Evolutionary conservation across 1,284 basidiomycete species (phyloP).

Genomic region (Hymenochaete sp.): DNA sequence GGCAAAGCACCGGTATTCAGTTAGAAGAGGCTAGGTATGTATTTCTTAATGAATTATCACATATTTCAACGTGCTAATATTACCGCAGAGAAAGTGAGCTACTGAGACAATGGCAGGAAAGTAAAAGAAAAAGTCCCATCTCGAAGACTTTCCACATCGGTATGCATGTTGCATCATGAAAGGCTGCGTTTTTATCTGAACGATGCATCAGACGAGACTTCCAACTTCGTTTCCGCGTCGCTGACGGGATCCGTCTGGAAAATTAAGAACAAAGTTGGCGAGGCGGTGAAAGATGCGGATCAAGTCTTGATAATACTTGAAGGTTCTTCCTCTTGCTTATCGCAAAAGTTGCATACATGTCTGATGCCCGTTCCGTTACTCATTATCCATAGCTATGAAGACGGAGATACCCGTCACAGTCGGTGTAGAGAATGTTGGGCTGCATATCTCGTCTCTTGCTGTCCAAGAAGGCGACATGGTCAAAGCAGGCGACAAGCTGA

Average conservation of each 20-base stretch:
- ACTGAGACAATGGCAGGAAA: conserved; percentile 29
- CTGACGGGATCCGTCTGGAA: conserved; percentile 54
- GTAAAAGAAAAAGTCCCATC: conserved; percentile 5
- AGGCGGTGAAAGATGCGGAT: conserved; percentile 36
- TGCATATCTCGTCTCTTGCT: conserved; percentile 33
- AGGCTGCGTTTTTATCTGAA: neutral
- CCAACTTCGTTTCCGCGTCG: conserved; percentile 30
- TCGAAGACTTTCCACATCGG: neutral
- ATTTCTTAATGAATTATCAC: neutral
- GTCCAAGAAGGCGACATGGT: conserved; percentile 37
- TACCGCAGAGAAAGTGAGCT: conserved; percentile 27
- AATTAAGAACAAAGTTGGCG: conserved; percentile 37
- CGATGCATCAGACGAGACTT: neutral
- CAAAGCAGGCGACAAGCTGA: conserved; percentile 36
- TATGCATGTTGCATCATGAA: neutral
- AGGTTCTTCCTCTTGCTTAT: too few relatives aligned
- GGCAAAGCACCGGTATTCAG: conserved; percentile 30
- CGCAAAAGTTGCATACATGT: too few relatives aligned
- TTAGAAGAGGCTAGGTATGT: conserved; percentile 36
- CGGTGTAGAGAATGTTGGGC: conserved; percentile 39
- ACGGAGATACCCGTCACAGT: conserved; percentile 48
- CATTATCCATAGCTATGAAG: too few relatives aligned
- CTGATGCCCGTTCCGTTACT: too few relatives aligned
- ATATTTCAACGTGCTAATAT: neutral
- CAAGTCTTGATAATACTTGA: conserved; percentile 52